Conservation (phyloP, 1,284 basidiomycete species). For the Ganoderma lucidum region DNA sequence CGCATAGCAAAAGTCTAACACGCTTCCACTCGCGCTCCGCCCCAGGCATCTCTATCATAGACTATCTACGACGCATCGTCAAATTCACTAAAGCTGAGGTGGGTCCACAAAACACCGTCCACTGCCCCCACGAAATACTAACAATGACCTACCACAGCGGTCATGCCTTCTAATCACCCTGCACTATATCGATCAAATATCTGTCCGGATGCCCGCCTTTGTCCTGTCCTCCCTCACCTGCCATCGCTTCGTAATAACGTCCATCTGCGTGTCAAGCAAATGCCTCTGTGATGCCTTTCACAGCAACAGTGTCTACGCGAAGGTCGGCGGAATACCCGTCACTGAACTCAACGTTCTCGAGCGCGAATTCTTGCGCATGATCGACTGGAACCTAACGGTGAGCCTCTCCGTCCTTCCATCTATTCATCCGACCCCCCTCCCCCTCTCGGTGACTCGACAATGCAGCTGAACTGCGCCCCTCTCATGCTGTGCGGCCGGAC, state of each 20-base stretch:
- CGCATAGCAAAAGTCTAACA: conserved; percentile 79
- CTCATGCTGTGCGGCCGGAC: background rate
- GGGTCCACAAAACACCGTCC: conserved; percentile 17
- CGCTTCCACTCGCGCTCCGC: conserved; percentile 93
- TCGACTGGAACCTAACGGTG: conserved; percentile 93
- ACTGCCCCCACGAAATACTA: conserved; percentile 11
- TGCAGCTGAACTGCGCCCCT: conserved; percentile 25
- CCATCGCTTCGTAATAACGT: conserved; percentile 93
- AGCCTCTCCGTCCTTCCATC: conserved; percentile 46
- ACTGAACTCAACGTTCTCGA: conserved; percentile 92
- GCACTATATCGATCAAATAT: conserved; percentile 95
- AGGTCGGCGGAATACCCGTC: conserved; percentile 91
- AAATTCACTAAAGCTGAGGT: conserved; percentile 95
- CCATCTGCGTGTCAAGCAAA: conserved; percentile 89
- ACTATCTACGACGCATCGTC: conserved; percentile 92
- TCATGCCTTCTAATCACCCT: conserved; percentile 89
- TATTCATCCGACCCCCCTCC: conserved; percentile 23
- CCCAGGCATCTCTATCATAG: conserved; percentile 84
- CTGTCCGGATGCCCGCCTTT: conserved; percentile 84
- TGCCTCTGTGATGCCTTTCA: conserved; percentile 94
- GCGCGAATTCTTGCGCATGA: conserved; percentile 88
- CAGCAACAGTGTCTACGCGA: conserved; percentile 91
- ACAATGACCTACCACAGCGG: conserved; percentile 58
- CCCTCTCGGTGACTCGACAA: conserved; percentile 8
- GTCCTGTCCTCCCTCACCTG: conserved; percentile 94